phyloP scores from a whole-genome alignment of 345 rosid species.

The Brassica nigra region DNA sequence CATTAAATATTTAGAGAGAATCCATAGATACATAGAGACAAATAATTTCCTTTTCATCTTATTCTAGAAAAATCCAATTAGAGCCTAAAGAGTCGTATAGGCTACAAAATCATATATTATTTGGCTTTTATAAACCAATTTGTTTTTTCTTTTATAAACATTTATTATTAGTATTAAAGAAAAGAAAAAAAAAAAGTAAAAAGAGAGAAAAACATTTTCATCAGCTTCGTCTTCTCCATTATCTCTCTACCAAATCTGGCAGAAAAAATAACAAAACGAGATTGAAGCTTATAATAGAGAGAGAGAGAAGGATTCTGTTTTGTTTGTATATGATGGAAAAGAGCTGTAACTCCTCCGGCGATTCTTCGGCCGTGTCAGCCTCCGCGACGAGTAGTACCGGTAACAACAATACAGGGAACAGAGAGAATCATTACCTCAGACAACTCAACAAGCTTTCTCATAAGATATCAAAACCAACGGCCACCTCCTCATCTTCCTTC shows the following conservation, averaged over 20 bases:
- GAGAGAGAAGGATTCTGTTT: background rate
- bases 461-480: conserved; percentile 67
- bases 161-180: background rate
- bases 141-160: background rate
- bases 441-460: conserved; percentile 86
- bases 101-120: conserved; percentile 3
- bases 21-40: conserved; percentile 36
- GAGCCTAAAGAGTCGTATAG: conserved; percentile 20
- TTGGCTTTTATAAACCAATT: background rate
- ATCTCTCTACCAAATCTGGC: conserved; percentile 44
- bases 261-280: background rate
- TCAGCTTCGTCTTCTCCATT: conserved; percentile 35
- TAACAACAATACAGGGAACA: conserved; percentile 30
- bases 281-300: conserved; percentile 5
- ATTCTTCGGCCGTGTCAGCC: conserved; percentile 40
- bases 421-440: conserved; percentile 56
- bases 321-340: conserved; percentile 52
- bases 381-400: conserved; percentile 20
- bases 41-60: conserved; percentile 40
- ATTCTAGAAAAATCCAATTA: conserved; percentile 39
- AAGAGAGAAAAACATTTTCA: conserved; percentile 22
- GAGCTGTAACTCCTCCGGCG: conserved; percentile 60
- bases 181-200: background rate
- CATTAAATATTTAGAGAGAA: conserved; percentile 19
- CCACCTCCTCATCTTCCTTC: background rate